Conservation (phyloP, 257 asterid genomes). For the Fraxinus quadrangulata region DNA sequence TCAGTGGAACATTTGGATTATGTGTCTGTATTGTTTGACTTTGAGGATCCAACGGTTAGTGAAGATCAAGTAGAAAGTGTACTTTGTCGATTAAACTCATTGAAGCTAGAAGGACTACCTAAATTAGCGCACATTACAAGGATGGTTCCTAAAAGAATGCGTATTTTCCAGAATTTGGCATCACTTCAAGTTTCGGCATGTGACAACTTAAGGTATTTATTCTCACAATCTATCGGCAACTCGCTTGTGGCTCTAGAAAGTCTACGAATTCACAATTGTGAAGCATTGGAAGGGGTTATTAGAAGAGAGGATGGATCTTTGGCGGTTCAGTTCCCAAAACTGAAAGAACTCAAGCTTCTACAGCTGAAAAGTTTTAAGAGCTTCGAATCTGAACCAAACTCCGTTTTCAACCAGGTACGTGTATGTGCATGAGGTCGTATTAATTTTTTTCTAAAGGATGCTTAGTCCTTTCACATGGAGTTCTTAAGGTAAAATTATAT, state of each 20-base stretch:
- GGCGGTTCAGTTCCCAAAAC: too few species aligned
- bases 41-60: not conserved
- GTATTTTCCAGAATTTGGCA: not conserved
- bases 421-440: too few species aligned
- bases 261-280: not conserved
- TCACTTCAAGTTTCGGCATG: not conserved
- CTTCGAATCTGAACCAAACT: too few species aligned
- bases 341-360: too few species aligned
- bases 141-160: not conserved
- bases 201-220: not conserved
- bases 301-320: not conserved
- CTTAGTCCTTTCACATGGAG: too few species aligned
- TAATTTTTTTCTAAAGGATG: too few species aligned
- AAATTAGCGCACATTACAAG: conserved; percentile 8
- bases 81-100: conserved; percentile 8
- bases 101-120: conserved; percentile 11
- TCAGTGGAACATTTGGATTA: not conserved
- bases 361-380: too few species aligned
- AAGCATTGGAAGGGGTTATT: not conserved
- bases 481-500: too few species aligned
- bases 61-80: not conserved
- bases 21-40: conserved; percentile 11
- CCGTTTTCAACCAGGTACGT: too few species aligned
- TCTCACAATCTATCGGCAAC: not conserved
- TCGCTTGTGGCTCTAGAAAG: not conserved